Evolutionary conservation across 2,329 filamentous ascomycete genomes (phyloP), one percentile per base, ranked within the genome.

Genomic region (Claviceps sp.): DNA sequence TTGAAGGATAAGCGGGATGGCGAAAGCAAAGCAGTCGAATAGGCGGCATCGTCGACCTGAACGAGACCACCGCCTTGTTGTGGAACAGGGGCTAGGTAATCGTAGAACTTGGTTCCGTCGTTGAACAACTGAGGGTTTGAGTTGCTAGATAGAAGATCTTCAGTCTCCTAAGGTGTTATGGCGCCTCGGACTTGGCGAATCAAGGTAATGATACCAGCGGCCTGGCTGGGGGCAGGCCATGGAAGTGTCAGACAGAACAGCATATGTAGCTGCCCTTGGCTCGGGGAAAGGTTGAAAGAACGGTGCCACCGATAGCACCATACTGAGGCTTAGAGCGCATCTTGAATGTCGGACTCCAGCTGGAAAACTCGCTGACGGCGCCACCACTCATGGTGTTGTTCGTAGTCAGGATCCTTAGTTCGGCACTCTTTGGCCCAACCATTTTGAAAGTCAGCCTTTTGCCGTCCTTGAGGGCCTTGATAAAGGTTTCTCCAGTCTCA

Each of bases 51-150:
- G 55, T 76, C 75, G 4, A 78, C 79, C 57, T 81, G 77, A 48
- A 84, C 67, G 14, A 83, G 66, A 40, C 81, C 81, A 34, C 66
- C 75, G 13, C 81, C 81, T 58, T 82, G 78, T 60, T 85, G 81
- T 3, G 74, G 64, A 13, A 81, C 75, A 0, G 81, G 78, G 0
- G 77, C 75, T 0, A 78, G 66, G 40, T 68, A 62, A 1, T 64
- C 54, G 26, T 61, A 65, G 6, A 70, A 67, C 2, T 55, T 55
- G 0, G 53, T 58, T 6, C 69, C 70, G 44, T 72, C 67, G 56
- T 77, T 75, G 67, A 74, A 78, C 2, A 70, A 56, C 52, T 72
- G 68, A 0, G 75, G 72, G 42, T 71, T 72, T 30, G 76, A 69
- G 2, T 70, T 77, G 24, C 74, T 64, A 1, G 75, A 71, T 2